These are phyloP conservation scores for Taiwanofungus camphoratus DNA, from an alignment of 1,284 basidiomycete species.

Conservation along the genomic window DNA sequence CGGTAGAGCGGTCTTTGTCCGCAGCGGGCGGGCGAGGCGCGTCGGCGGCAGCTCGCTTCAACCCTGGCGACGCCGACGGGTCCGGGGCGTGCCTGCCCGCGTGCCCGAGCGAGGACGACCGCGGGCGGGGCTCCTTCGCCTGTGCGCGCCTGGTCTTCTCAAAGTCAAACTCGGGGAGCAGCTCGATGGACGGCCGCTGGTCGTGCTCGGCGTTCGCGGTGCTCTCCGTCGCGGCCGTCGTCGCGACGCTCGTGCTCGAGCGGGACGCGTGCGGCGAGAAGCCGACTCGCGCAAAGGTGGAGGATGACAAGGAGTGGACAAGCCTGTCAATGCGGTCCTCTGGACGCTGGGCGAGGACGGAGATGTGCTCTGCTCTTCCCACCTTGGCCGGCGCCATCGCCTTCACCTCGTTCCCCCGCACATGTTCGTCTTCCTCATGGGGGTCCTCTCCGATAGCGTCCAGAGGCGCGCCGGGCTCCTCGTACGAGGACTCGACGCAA, in stretches of 20 bases:
- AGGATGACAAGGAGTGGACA: background rate
- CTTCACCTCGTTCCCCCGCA: no score
- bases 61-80: conserved; percentile 1
- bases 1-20: conserved; percentile 3
- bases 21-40: conserved; percentile 1
- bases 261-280: background rate
- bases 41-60: background rate
- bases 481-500: background rate
- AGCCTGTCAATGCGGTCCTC: background rate
- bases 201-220: background rate
- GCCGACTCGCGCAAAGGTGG: background rate
- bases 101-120: conserved; percentile 8
- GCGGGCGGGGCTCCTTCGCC: conserved; percentile 3
- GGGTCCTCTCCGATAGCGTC: background rate
- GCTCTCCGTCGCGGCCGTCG: no score
- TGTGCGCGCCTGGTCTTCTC: conserved; percentile 9
- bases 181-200: conserved; percentile 7
- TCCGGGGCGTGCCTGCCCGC: background rate
- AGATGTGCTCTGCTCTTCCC: background rate
- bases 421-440: background rate
- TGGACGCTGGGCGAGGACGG: background rate
- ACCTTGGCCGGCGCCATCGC: no score
- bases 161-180: conserved; percentile 20
- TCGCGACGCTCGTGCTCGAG: background rate
- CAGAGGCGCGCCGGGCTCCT: background rate